A percentile compares a stretch with the other conserved stretches of the same genome.
phyloP scores from a whole-genome alignment of 2,329 filamentous ascomycete genomes.

The Arthrobotrys sphaeroides region DNA sequence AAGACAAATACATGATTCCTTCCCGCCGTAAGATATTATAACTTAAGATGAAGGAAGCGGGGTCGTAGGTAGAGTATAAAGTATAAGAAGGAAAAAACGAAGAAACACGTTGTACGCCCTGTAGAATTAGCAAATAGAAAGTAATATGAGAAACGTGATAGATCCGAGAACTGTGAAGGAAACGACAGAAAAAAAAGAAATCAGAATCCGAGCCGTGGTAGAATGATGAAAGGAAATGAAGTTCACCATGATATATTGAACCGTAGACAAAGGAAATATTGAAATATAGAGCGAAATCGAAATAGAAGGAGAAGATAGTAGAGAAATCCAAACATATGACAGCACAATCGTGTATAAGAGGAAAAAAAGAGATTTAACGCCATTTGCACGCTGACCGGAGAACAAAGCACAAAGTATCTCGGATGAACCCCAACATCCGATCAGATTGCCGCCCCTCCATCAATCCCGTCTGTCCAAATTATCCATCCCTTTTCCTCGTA shows the following conservation, averaged over 20 bases:
- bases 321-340: neutral
- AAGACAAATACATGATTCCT: neutral
- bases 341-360: conserved; percentile 7
- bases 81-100: neutral
- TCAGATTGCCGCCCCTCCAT: conserved; percentile 29
- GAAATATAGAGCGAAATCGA: too few relatives aligned
- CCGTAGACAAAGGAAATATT: conserved; percentile 3
- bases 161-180: conserved; percentile 2
- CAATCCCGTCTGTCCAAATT: conserved; percentile 14
- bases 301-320: neutral
- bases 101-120: conserved; percentile 3
- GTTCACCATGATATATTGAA: conserved; percentile 16
- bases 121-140: neutral
- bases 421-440: neutral
- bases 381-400: conserved; percentile 39
- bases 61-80: too few relatives aligned
- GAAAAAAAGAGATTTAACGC: too few relatives aligned
- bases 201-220: conserved; percentile 12
- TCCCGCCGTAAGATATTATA: neutral
- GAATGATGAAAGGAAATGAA: neutral
- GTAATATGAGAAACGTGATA: neutral
- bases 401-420: conserved; percentile 13
- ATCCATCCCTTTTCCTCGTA: conserved; percentile 9
- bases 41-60: neutral
- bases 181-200: too few relatives aligned